Conservation (phyloP, 176 grass and related monocot genomes). For the Oryza officinalis region DNA sequence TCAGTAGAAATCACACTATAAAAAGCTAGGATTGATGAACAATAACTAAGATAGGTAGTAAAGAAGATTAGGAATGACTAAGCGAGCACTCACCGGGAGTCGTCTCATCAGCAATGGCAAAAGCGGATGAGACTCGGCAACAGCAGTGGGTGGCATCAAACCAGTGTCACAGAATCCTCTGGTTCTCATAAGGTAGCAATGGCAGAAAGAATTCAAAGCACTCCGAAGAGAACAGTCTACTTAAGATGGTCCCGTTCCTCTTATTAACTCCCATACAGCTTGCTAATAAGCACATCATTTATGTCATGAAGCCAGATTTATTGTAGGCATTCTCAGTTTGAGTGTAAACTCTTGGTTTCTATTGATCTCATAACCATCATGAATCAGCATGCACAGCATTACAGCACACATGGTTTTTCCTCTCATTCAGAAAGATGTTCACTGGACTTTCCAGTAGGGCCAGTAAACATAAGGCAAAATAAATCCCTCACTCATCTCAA, state of each 20-base stretch:
- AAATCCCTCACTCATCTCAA: slow-evolving; percentile 19
- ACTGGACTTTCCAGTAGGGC: background rate
- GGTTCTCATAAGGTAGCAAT: background rate
- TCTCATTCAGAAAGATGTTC: slow-evolving; percentile 10
- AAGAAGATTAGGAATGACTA: background rate
- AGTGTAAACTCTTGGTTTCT: slow-evolving; percentile 12
- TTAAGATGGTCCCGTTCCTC: background rate
- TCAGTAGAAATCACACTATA: background rate
- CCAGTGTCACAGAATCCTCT: slow-evolving; percentile 8
- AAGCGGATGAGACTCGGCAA: background rate
- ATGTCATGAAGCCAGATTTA: slow-evolving; percentile 21
- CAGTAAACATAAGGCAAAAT: slow-evolving; percentile 13
- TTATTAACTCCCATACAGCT: slow-evolving; percentile 37
- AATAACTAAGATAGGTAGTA: background rate
- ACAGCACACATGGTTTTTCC: background rate
- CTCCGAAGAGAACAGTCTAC: slow-evolving; percentile 3
- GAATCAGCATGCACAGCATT: background rate
- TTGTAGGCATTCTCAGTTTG: slow-evolving; percentile 25
- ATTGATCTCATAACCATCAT: background rate
- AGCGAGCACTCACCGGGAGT: slow-evolving; percentile 22
- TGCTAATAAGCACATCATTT: background rate
- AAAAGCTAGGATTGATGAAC: background rate
- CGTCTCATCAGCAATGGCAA: slow-evolving; percentile 12
- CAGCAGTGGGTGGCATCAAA: slow-evolving; percentile 1
- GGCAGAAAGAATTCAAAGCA: background rate